Conservation (phyloP, 352 stramenopile species). For the Phytophthora ramorum region DNA sequence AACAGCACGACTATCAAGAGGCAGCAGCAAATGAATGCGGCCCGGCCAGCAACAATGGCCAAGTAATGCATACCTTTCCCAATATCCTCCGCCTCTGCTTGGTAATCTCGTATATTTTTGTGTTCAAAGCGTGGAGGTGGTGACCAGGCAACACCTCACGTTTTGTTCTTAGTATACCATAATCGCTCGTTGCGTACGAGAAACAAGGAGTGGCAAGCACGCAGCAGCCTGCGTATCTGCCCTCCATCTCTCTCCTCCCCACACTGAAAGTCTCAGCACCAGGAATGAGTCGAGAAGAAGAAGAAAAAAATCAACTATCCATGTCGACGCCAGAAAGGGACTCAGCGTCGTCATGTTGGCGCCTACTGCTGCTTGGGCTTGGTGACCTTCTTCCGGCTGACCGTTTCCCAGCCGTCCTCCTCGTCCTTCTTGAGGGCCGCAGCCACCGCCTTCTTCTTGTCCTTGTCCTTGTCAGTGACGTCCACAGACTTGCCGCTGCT, state of each 20-base stretch:
- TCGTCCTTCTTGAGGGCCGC: constrained; percentile 65
- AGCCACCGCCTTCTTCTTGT: constrained; percentile 54
- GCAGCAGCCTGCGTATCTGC: background rate
- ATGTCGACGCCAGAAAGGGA: constrained; percentile 4
- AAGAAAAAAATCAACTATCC: constrained; percentile 33
- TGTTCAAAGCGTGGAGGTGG: constrained; percentile 17
- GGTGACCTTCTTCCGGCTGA: constrained; percentile 70
- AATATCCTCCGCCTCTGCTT: background rate
- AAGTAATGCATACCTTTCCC: constrained; percentile 16
- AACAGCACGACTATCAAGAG: background rate
- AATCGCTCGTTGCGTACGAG: constrained; percentile 33
- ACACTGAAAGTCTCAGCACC: background rate
- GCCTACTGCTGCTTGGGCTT: constrained; percentile 70
- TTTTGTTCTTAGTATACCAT: constrained; percentile 41
- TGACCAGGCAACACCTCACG: constrained; percentile 6
- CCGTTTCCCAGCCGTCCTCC: constrained; percentile 84
- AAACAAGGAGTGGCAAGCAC: constrained; percentile 15
- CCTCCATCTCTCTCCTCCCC: constrained; percentile 9
- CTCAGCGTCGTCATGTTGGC: constrained; percentile 8
- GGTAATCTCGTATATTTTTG: constrained; percentile 39
- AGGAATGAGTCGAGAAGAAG: constrained; percentile 13
- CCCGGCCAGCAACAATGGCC: background rate
- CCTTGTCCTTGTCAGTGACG: constrained; percentile 52
- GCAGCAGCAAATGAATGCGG: constrained; percentile 9
- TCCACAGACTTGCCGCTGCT: constrained; percentile 21